These are phyloP conservation scores for Phylloporus scabripes DNA, from an alignment of 768 basidiomycete species.

Conservation along the genomic window DNA sequence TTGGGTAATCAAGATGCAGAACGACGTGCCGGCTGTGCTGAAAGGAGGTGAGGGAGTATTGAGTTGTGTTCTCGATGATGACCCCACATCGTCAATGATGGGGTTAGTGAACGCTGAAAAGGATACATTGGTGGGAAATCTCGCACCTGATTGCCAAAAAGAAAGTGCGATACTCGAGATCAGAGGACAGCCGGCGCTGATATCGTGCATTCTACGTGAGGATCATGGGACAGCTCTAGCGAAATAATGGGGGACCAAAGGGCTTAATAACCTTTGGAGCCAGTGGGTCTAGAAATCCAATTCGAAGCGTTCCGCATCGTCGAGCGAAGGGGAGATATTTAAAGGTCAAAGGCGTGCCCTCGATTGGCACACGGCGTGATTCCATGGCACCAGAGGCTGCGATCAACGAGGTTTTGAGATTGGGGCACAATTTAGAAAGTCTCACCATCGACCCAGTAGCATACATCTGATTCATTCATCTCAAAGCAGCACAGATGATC, in stretches of 20 bases:
- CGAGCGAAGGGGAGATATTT: background rate
- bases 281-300: background rate
- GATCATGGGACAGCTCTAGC: background rate
- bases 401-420: background rate
- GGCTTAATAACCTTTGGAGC: background rate
- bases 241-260: too few relatives aligned
- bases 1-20: background rate
- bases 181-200: background rate
- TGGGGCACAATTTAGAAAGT: background rate
- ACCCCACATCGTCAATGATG: background rate
- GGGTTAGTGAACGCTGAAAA: background rate
- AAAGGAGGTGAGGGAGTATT: background rate
- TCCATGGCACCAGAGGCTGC: background rate
- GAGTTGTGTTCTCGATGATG: background rate
- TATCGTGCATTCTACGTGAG: background rate
- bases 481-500: background rate
- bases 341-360: background rate
- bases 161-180: background rate
- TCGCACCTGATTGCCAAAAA: background rate
- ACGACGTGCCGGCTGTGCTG: background rate
- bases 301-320: background rate
- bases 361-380: background rate
- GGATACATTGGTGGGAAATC: background rate
- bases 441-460: background rate
- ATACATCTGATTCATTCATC: background rate